phyloP scores from a whole-genome alignment of 768 basidiomycete species.

The Leccinum barrowsii region DNA sequence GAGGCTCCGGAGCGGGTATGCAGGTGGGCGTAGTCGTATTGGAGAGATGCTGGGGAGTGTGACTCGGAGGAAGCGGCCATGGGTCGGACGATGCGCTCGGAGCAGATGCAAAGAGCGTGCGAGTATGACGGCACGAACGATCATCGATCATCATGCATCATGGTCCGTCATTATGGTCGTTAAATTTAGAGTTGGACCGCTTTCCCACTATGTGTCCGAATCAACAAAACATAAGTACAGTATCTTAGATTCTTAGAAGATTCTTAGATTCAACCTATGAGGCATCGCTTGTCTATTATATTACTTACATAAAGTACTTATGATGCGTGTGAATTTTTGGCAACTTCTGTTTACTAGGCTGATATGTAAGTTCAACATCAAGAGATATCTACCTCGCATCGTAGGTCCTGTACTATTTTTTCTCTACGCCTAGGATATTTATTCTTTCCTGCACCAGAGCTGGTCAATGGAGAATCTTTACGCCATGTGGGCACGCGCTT shows the following conservation, averaged over 20 bases:
- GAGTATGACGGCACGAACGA: not conserved
- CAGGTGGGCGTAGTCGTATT: conserved; percentile 52
- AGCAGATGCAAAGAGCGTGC: conserved; percentile 28
- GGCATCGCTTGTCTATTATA: conserved; percentile 68
- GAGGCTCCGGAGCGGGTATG: conserved; percentile 51
- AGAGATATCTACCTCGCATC: conserved; percentile 76
- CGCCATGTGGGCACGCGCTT: conserved; percentile 81
- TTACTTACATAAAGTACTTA: too few species aligned
- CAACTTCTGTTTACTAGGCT: not conserved
- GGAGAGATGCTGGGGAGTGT: conserved; percentile 69
- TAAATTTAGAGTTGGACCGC: not conserved
- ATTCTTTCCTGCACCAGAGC: conserved; percentile 49
- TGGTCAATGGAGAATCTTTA: conserved; percentile 88
- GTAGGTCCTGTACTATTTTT: conserved; percentile 35
- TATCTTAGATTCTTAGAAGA: too few species aligned
- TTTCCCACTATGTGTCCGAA: conserved; percentile 11
- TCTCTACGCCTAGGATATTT: not conserved
- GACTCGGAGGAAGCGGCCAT: conserved; percentile 60
- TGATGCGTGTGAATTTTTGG: conserved; percentile 18
- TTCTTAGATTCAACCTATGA: conserved; percentile 36
- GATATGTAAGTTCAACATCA: conserved; percentile 39
- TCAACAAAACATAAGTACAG: too few species aligned
- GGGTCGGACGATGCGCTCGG: conserved; percentile 46
- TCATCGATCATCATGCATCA: too few species aligned
- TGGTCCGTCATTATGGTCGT: conserved; percentile 7